Base-by-base conservation (phyloP, 768 basidiomycete species). In the Suillus brevipes region DNA sequence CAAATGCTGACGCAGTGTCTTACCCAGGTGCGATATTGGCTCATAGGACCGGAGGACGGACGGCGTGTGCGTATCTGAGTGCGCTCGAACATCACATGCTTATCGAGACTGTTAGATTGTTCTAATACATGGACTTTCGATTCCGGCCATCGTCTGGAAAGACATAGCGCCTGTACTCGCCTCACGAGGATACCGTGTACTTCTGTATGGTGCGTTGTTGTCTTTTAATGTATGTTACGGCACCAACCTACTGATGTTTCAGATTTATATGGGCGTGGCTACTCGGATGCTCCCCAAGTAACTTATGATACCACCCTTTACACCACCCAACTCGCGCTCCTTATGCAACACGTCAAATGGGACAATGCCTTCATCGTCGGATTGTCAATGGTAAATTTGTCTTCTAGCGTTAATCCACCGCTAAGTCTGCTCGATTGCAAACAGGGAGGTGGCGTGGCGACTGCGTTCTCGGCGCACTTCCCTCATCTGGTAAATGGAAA, bases 251-350 rank as follows among this genome's bases (percentile, higher is more conserved):
- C 9, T 36, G 3, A n/a, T 60, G 6, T 3, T 18, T 18, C 65
- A 92, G 92, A 94, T 77, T 79, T 93, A 23, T 92, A 91, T 65
- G 92, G 91, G 14, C 84, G 92, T 45, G 92, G 92, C 6, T 94
- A 93, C 75, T 91, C 91, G 1, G 91, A 91, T 63, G 91, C 91
- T 1, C 92, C 92, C 0, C 83, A 87, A 25, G 85, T 83, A 18
- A 85, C 83, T 4, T 91, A 94, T 73, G 83, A 91, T 67, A 77
- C 84, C 1, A 77, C 80, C 6, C 79, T 94, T 4, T 89, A 89
- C 72, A 86, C 87, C 1, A 87, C 86, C 0, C 92, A 94, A 70
- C 88, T 94, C n/a, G 92, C 92, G 0, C 82, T 93, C 7, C 84
- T 94, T 58, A 84, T 94, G 83, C 92, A 94, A 67, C 85, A 92